Percentiles rank a stretch among this genome's conserved stretches.
These are phyloP conservation scores for Helichrysum umbraculigerum DNA, from an alignment of 129 eudicot genomes.

Conservation along the genomic window DNA sequence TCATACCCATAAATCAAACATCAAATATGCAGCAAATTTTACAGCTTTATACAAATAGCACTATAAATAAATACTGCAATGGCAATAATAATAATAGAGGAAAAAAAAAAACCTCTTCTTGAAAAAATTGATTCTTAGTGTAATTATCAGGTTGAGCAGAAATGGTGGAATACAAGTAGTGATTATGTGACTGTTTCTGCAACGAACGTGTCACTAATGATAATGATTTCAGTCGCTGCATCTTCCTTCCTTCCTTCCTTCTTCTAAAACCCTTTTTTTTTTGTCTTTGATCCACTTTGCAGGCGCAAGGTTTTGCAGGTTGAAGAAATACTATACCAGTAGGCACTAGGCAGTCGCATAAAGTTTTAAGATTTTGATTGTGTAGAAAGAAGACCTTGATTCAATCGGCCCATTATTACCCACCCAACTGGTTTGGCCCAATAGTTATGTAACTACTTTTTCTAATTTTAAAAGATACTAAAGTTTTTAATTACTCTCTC, in stretches of 20 bases:
- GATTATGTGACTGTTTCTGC: constrained; percentile 28
- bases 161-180: constrained; percentile 29
- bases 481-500: no score
- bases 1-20: constrained; percentile 8
- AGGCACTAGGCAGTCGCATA: no score
- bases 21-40: not conserved
- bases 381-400: not conserved
- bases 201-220: constrained; percentile 31
- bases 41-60: not conserved
- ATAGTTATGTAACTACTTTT: not conserved
- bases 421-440: not conserved
- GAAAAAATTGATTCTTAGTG: constrained; percentile 28
- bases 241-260: constrained; percentile 5
- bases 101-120: constrained; percentile 30
- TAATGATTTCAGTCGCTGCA: constrained; percentile 54
- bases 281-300: not conserved
- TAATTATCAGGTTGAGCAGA: constrained; percentile 45
- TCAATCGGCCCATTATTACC: not conserved
- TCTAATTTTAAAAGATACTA: no score
- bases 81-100: not conserved
- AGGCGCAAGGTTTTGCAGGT: not conserved
- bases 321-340: not conserved
- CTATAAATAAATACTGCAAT: not conserved
- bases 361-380: not conserved
- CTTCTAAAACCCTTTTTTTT: constrained; percentile 18